Evolutionary conservation across 1,284 basidiomycete genomes (phyloP).

Genomic region (Xanthoconium separans): DNA sequence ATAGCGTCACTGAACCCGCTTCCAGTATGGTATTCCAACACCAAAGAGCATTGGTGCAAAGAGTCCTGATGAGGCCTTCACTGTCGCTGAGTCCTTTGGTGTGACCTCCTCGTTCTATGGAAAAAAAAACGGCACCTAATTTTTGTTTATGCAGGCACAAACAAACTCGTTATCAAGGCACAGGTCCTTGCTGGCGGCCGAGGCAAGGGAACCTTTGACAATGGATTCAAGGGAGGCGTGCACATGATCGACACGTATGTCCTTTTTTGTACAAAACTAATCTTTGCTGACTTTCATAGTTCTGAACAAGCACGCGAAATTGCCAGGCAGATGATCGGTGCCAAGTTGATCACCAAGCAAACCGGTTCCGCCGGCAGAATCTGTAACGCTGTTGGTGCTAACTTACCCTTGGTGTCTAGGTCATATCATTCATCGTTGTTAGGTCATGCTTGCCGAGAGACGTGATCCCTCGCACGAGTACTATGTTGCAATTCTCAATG

Average conservation of each 20-base stretch:
- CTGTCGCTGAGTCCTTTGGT: conserved; percentile 90
- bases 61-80: conserved; percentile 86
- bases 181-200: conserved; percentile 98
- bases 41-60: conserved; percentile 90
- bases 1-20: background rate
- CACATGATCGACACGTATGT: conserved; percentile 89
- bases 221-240: conserved; percentile 96
- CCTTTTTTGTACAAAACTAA: background rate
- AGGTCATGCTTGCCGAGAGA: conserved; percentile 98
- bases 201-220: conserved; percentile 98
- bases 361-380: conserved; percentile 91
- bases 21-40: conserved; percentile 93
- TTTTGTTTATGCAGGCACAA: conserved; percentile 45
- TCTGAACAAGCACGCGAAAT: conserved; percentile 87
- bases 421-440: conserved; percentile 15
- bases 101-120: conserved; percentile 17
- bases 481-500: conserved; percentile 97
- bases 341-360: conserved; percentile 98
- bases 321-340: conserved; percentile 92
- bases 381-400: conserved; percentile 83
- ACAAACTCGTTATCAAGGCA: conserved; percentile 92
- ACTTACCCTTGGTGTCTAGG: conserved; percentile 8
- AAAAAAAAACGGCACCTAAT: background rate
- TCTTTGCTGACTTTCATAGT: conserved; percentile 41
- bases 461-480: conserved; percentile 96